Evolutionary conservation across 2,329 filamentous ascomycete species (phyloP), one percentile per base, ranked within the genome.

Genomic region (Ascochyta rabiei): DNA sequence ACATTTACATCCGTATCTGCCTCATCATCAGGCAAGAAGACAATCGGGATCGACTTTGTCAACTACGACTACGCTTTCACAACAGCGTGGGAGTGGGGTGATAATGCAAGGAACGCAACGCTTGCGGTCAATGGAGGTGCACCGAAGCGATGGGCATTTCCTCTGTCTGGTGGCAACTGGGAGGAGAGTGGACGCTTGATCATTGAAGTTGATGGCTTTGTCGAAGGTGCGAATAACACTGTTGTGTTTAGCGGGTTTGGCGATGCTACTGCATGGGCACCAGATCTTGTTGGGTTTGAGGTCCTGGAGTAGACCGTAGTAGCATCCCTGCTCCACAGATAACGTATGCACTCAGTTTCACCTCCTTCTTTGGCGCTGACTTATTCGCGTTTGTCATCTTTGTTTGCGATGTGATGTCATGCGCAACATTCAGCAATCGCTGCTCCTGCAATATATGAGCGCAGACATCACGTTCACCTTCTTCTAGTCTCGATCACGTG

Each of bases 141-240:
- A 19, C 64, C 70, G 0, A 72, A 72, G 60, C 60, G 68, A 38
- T 76, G 76, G 45, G 64, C 71, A 0, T 75, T 78, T 51, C 76
- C 76, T 1, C 53, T 78, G 15, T 75, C 73, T 5, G 76, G 76
- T 1, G 76, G 74, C 3, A 63, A 77, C 30, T 78, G 76, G 76
- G 69, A 69, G 7, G 67, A 73, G 50, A 69, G 63, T 21, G 57
- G 64, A 2, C 52, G 64, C 2, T 40, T 74, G 16, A 33, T 57
- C 3, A 59, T 72, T 15, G 68, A 71, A 19, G 50, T 62, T 1
- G 69, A 69, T 24, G 70, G 70, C 1, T 71, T 73, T 34, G 41
- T 54, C 1, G 39, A 57, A 7, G 71, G 71, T 1, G 37, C 41
- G n/a, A 48, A 40, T 15, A 71, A 72, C n/a, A 46, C 38, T 4